These are phyloP conservation scores for Auricularia heimuer DNA, from an alignment of 768 basidiomycete species.

Conservation along the genomic window DNA sequence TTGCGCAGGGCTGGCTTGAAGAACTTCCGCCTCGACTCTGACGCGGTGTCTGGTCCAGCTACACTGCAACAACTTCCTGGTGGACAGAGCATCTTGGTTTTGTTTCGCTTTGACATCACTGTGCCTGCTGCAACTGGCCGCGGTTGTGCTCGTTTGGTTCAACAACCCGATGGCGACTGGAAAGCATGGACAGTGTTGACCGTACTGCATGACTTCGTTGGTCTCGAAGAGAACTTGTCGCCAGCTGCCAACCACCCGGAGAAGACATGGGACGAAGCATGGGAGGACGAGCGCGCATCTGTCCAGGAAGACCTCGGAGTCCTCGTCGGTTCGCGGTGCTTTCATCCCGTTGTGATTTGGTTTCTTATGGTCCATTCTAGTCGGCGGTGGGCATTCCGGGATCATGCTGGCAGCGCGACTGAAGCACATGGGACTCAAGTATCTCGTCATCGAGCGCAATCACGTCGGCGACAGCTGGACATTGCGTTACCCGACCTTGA, in stretches of 20 bases:
- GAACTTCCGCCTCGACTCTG: constrained; percentile 7
- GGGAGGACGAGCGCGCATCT: background rate
- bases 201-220: constrained; percentile 23
- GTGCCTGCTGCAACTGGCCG: constrained; percentile 23
- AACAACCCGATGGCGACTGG: constrained; percentile 19
- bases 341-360: background rate
- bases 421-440: constrained; percentile 29
- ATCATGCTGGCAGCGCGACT: constrained; percentile 34
- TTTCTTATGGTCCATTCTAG: constrained; percentile 12
- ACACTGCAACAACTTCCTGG: constrained; percentile 21
- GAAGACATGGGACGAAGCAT: background rate
- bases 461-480: constrained; percentile 35
- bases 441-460: constrained; percentile 29
- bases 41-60: constrained; percentile 7
- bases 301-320: constrained; percentile 29
- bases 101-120: constrained; percentile 27
- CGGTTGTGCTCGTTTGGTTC: constrained; percentile 26
- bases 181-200: constrained; percentile 29
- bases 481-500: constrained; percentile 32
- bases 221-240: constrained; percentile 17
- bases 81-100: constrained; percentile 5
- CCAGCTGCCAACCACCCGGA: background rate
- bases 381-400: constrained; percentile 36
- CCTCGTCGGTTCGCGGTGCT: constrained; percentile 23
- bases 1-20: background rate